Conservation (phyloP, 2,329 filamentous ascomycete genomes). For the Zasmidium angulare region DNA sequence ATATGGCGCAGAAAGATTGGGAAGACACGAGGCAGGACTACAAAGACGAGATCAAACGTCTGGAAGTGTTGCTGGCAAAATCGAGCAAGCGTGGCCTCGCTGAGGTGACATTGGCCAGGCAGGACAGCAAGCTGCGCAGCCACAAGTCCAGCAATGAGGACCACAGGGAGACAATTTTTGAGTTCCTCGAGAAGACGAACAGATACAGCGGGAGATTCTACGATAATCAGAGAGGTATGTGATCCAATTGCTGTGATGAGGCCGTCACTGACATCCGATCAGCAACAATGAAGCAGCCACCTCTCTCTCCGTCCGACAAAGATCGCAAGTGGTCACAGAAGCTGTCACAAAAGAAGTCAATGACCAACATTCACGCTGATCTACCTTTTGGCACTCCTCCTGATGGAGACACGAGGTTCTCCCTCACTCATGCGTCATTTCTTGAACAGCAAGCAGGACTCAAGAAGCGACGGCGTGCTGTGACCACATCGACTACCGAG, state of each 20-base stretch:
- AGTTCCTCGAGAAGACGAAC: conserved; percentile 33
- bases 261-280: neutral
- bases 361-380: conserved; percentile 29
- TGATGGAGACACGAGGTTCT: conserved; percentile 18
- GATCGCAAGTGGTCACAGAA: conserved; percentile 42
- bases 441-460: conserved; percentile 21
- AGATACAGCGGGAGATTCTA: conserved; percentile 25
- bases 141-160: conserved; percentile 17
- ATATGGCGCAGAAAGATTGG: conserved; percentile 36
- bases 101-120: conserved; percentile 42
- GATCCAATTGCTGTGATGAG: neutral
- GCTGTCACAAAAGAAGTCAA: conserved; percentile 39
- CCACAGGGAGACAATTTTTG: conserved; percentile 34
- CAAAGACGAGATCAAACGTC: conserved; percentile 43
- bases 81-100: conserved; percentile 40
- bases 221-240: conserved; percentile 34
- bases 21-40: conserved; percentile 36
- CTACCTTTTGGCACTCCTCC: conserved; percentile 38
- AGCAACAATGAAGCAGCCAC: conserved; percentile 30
- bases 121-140: conserved; percentile 40
- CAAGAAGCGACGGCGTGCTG: conserved; percentile 12
- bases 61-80: conserved; percentile 46
- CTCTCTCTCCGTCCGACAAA: conserved; percentile 38
- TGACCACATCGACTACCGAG: conserved; percentile 19
- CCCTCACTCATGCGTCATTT: conserved; percentile 24